These are phyloP conservation scores for Daldinia grandis DNA, from an alignment of 495 filamentous ascomycete species.

Conservation along the genomic window DNA sequence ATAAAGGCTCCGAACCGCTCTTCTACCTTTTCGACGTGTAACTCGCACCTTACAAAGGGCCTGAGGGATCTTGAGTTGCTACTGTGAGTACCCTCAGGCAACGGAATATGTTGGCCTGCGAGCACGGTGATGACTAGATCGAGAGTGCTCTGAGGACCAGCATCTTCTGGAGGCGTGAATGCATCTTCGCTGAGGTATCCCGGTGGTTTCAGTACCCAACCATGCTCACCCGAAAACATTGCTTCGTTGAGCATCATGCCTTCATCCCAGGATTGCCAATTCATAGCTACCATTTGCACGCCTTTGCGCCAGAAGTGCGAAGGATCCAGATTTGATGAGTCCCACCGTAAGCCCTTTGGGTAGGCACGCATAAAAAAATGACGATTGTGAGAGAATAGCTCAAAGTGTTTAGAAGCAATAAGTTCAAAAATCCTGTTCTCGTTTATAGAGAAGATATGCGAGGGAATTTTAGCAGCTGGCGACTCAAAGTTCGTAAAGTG, in stretches of 20 bases:
- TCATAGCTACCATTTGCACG: conserved; percentile 91
- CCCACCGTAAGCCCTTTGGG: conserved; percentile 78
- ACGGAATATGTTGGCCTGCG: conserved; percentile 55
- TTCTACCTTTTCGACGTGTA: conserved; percentile 74
- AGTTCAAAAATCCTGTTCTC: conserved; percentile 76
- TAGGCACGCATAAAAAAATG: conserved; percentile 89
- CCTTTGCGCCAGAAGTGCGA: conserved; percentile 84
- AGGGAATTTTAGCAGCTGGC: conserved; percentile 66
- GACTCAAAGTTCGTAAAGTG: conserved; percentile 73
- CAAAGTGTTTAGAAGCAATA: conserved; percentile 58
- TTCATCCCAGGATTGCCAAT: conserved; percentile 90
- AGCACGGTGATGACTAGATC: conserved; percentile 56
- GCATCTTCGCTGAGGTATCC: conserved; percentile 52
- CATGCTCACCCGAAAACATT: conserved; percentile 85
- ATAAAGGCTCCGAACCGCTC: conserved; percentile 40
- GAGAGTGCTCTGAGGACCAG: conserved; percentile 42
- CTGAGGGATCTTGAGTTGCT: conserved; percentile 44
- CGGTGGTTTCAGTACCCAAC: conserved; percentile 86
- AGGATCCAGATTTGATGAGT: conserved; percentile 88
- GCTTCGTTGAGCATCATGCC: conserved; percentile 95
- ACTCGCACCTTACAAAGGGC: conserved; percentile 72
- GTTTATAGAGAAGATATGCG: conserved; percentile 86
- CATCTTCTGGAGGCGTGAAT: background rate
- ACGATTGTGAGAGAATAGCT: conserved; percentile 82
- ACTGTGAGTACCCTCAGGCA: conserved; percentile 45